Percentiles rank a stretch among this genome's conserved stretches.
These are phyloP conservation scores for Xylariaceae sp. DNA, from an alignment of 2,329 filamentous ascomycete genomes.

Conservation along the genomic window DNA sequence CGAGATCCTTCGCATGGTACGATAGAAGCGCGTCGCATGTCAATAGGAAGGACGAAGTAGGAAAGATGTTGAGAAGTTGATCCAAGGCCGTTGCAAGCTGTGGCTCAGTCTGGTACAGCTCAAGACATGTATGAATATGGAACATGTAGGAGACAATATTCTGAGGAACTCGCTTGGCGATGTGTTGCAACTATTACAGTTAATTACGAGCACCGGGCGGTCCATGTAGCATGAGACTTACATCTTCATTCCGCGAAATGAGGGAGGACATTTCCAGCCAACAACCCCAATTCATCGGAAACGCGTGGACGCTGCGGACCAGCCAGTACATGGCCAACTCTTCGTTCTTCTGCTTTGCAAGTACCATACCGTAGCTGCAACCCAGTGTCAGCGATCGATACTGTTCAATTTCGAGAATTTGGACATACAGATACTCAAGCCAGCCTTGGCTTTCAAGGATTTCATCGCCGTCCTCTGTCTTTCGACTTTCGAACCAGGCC, in stretches of 20 bases:
- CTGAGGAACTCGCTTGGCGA: conserved; percentile 70
- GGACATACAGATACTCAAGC: conserved; percentile 71
- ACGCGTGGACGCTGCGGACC: conserved; percentile 81
- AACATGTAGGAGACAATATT: conserved; percentile 95
- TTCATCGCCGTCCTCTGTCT: conserved; percentile 49
- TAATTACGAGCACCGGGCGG: conserved; percentile 14
- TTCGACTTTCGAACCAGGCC: conserved; percentile 71
- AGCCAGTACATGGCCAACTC: conserved; percentile 79
- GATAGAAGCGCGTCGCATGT: conserved; percentile 84
- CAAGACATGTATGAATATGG: conserved; percentile 83
- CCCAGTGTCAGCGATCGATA: conserved; percentile 8
- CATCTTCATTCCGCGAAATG: conserved; percentile 75
- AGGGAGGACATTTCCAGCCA: conserved; percentile 90
- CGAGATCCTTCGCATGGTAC: conserved; percentile 84
- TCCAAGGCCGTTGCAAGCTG: conserved; percentile 70
- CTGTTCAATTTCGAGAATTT: background rate
- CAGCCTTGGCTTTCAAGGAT: conserved; percentile 74
- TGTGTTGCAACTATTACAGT: conserved; percentile 59
- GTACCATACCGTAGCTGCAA: conserved; percentile 74
- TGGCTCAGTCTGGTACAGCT: conserved; percentile 82
- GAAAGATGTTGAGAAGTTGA: conserved; percentile 80
- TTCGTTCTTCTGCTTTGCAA: conserved; percentile 89
- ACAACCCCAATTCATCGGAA: conserved; percentile 94
- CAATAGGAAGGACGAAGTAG: conserved; percentile 80
- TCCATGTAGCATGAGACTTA: conserved; percentile 37